A percentile compares a stretch with the other conserved stretches of the same genome.
Evolutionary conservation across 129 eudicot genomes (phyloP).

Genomic region (Chrysanthemum lavandulifolium): DNA sequence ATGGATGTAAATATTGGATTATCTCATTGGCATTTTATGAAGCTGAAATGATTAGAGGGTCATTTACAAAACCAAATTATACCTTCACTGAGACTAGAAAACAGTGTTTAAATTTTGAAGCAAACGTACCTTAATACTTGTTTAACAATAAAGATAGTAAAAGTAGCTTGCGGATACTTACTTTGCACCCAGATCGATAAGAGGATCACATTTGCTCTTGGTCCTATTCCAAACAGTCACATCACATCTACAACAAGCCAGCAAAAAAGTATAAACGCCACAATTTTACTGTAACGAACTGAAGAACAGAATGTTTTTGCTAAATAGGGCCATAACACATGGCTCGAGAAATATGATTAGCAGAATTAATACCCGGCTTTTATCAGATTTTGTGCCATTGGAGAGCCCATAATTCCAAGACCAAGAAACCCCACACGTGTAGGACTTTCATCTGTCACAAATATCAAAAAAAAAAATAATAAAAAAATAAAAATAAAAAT

Average conservation of each 20-base stretch:
- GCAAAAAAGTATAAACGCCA: slow-evolving; percentile 10
- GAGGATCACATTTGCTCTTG: slow-evolving; percentile 95
- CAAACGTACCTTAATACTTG: too few relatives aligned
- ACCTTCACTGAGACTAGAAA: too few relatives aligned
- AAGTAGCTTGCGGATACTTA: slow-evolving; percentile 40
- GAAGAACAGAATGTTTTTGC: not conserved
- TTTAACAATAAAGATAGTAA: not conserved
- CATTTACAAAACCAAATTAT: too few relatives aligned
- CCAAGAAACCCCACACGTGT: slow-evolving; percentile 88
- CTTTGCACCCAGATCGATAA: slow-evolving; percentile 89
- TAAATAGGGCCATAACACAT: not conserved
- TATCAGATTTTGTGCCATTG: slow-evolving; percentile 92
- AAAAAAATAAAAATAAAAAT: too few relatives aligned
- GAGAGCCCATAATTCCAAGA: slow-evolving; percentile 98
- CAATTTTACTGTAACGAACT: not conserved
- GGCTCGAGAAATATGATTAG: slow-evolving; percentile 1
- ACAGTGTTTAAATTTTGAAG: too few relatives aligned
- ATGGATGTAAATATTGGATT: too few relatives aligned
- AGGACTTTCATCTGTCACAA: slow-evolving; percentile 51
- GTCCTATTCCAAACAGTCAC: slow-evolving; percentile 98
- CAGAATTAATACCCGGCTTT: slow-evolving; percentile 65
- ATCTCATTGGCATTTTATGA: too few relatives aligned
- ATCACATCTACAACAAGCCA: slow-evolving; percentile 65
- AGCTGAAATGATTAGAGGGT: too few relatives aligned
- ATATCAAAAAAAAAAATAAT: too few relatives aligned